Conservation (phyloP, 2,329 filamentous ascomycete species). For the Botrytis sinoallii region DNA sequence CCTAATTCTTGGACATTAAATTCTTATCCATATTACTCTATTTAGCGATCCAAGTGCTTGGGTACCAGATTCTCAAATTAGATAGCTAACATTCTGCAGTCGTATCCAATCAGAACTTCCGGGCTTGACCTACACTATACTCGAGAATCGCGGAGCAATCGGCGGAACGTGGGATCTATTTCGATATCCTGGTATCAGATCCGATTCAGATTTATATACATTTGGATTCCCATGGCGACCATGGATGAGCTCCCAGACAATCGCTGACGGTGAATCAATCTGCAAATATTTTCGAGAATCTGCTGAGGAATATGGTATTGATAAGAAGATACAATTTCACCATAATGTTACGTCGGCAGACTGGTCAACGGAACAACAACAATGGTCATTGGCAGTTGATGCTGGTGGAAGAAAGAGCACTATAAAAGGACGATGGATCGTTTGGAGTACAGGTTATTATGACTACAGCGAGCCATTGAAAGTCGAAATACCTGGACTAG, state of each 20-base stretch:
- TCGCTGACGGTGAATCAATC: slow-evolving; percentile 53
- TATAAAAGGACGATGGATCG: slow-evolving; percentile 46
- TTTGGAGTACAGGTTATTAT: slow-evolving; percentile 64
- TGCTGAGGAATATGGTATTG: slow-evolving; percentile 51
- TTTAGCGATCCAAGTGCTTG: neutral
- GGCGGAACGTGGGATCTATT: slow-evolving; percentile 81
- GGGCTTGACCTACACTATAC: slow-evolving; percentile 56
- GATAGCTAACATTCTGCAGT: slow-evolving; percentile 13
- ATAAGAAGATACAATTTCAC: slow-evolving; percentile 51
- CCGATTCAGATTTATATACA: slow-evolving; percentile 59
- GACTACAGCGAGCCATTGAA: slow-evolving; percentile 56
- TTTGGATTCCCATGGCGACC: slow-evolving; percentile 68
- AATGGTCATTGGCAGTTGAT: slow-evolving; percentile 50
- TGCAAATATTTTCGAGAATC: slow-evolving; percentile 53
- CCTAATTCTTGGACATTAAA: neutral
- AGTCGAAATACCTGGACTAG: slow-evolving; percentile 54
- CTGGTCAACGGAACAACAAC: slow-evolving; percentile 53
- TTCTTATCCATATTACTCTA: neutral
- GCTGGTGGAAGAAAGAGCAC: slow-evolving; percentile 36
- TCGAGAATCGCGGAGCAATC: slow-evolving; percentile 63
- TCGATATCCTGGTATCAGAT: slow-evolving; percentile 69
- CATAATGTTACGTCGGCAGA: slow-evolving; percentile 49
- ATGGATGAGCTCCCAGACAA: slow-evolving; percentile 54
- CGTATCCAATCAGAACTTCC: slow-evolving; percentile 60
- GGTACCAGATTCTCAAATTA: neutral